Conservation (phyloP, 495 filamentous ascomycete species). For the Neurospora intermedia region DNA sequence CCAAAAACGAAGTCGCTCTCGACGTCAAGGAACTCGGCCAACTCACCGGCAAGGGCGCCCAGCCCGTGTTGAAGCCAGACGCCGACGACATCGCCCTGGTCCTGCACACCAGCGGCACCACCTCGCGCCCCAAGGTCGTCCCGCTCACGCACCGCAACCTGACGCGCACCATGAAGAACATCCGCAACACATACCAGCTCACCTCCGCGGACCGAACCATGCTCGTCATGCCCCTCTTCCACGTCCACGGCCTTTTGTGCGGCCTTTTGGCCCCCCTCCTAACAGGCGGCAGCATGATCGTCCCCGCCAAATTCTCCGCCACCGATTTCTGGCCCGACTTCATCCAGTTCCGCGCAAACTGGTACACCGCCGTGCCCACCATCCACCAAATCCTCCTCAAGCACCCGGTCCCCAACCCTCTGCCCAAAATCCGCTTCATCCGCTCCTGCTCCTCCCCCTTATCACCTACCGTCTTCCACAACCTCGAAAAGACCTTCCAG, state of each 20-base stretch:
- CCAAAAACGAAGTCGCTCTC: constrained; percentile 49
- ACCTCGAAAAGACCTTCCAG: constrained; percentile 57
- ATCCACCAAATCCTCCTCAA: constrained; percentile 83
- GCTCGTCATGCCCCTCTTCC: constrained; percentile 87
- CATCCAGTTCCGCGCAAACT: constrained; percentile 57
- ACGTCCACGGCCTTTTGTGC: constrained; percentile 76
- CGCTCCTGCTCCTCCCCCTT: constrained; percentile 76
- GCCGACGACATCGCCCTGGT: constrained; percentile 61
- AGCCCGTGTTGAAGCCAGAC: constrained; percentile 43
- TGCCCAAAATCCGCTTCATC: constrained; percentile 73
- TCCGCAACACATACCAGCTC: constrained; percentile 61
- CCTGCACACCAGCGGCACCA: constrained; percentile 66
- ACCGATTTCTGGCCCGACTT: constrained; percentile 74
- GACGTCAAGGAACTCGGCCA: constrained; percentile 65
- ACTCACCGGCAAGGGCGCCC: constrained; percentile 41
- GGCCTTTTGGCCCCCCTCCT: constrained; percentile 64
- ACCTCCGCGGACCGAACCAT: constrained; percentile 59
- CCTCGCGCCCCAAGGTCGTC: constrained; percentile 72
- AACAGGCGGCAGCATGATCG: constrained; percentile 62
- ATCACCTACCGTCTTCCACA: constrained; percentile 64
- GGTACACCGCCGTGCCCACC: constrained; percentile 82
- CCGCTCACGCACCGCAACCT: constrained; percentile 73
- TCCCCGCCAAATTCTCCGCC: constrained; percentile 69
- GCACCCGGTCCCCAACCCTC: constrained; percentile 48
- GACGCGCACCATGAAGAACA: constrained; percentile 54